Conservation (phyloP, 139 green algal species). For the Asterochloris sp. region DNA sequence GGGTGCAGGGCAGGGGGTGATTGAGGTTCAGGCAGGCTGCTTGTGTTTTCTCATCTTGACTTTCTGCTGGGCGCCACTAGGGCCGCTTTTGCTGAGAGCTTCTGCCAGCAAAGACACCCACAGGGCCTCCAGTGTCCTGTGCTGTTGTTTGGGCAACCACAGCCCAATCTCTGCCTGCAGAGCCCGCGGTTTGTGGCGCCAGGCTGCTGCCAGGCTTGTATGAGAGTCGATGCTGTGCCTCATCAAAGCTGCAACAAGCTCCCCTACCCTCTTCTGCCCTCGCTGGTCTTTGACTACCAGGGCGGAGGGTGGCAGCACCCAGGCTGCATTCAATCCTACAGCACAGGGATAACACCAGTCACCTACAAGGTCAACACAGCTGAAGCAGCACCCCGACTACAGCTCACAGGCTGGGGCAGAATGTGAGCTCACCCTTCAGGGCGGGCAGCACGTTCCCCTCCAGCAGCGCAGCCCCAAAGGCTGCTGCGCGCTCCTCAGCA, state of each 20-base stretch:
- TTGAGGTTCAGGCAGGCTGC: too few species aligned
- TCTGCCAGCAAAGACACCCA: too few species aligned
- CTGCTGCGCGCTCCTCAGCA: slow-evolving; percentile 30
- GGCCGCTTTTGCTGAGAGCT: too few species aligned
- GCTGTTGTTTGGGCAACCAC: too few species aligned
- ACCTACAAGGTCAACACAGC: not conserved
- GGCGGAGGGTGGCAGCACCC: slow-evolving; percentile 46
- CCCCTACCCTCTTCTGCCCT: not conserved
- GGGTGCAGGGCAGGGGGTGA: too few species aligned
- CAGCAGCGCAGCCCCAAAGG: slow-evolving; percentile 85
- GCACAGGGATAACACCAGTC: not conserved
- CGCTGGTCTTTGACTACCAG: not conserved
- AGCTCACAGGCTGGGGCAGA: not conserved
- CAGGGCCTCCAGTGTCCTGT: too few species aligned
- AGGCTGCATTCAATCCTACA: slow-evolving; percentile 5
- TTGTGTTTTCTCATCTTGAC: too few species aligned
- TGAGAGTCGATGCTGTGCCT: not conserved
- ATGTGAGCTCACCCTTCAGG: not conserved
- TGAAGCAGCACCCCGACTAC: not conserved
- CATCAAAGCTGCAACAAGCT: not conserved
- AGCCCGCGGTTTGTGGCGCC: not conserved
- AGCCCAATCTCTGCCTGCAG: not conserved
- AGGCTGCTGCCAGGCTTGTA: not conserved
- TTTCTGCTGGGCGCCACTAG: too few species aligned
- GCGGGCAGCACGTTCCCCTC: slow-evolving; percentile 61